Evolutionary conservation across 2,329 filamentous ascomycete species (phyloP).

Genomic region (Mycosphaerella sp.): DNA sequence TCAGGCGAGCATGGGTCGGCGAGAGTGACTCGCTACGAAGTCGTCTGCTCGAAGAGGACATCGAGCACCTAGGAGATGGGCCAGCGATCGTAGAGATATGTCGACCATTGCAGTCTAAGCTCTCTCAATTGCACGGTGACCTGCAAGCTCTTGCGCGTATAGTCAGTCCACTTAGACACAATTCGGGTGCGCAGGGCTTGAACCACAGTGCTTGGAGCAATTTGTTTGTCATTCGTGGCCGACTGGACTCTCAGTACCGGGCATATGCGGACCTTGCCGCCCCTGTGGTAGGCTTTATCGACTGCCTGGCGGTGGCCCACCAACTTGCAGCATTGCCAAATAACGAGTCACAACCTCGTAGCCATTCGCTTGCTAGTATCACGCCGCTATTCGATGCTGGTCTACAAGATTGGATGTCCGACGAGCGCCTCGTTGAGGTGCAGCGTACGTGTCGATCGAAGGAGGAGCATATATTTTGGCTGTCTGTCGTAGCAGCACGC

Average conservation of each 20-base stretch:
- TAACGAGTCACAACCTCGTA: neutral
- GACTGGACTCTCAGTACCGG: slow-evolving; percentile 64
- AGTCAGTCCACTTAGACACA: slow-evolving; percentile 13
- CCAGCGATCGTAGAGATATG: slow-evolving; percentile 64
- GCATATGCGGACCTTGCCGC: slow-evolving; percentile 80
- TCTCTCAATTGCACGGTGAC: slow-evolving; percentile 71
- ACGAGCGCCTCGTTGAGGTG: slow-evolving; percentile 21
- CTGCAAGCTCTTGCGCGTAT: slow-evolving; percentile 45
- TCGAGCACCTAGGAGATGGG: slow-evolving; percentile 58
- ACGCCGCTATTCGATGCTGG: slow-evolving; percentile 25
- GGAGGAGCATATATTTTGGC: slow-evolving; percentile 24
- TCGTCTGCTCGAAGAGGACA: slow-evolving; percentile 56
- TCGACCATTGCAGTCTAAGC: slow-evolving; percentile 61
- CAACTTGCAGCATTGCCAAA: slow-evolving; percentile 11
- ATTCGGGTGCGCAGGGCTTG: neutral
- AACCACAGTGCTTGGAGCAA: slow-evolving; percentile 26
- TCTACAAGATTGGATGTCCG: slow-evolving; percentile 20
- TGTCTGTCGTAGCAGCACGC: slow-evolving; percentile 22
- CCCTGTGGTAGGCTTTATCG: slow-evolving; percentile 71
- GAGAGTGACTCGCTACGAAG: slow-evolving; percentile 62
- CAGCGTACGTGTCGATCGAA: slow-evolving; percentile 14
- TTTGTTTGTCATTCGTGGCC: slow-evolving; percentile 56
- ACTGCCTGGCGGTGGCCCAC: slow-evolving; percentile 52
- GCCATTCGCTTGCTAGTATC: slow-evolving; percentile 7
- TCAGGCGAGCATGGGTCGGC: slow-evolving; percentile 63